Evolutionary conservation across 106 monocot genomes (phyloP).

Genomic region (Ottelia alismoides): DNA sequence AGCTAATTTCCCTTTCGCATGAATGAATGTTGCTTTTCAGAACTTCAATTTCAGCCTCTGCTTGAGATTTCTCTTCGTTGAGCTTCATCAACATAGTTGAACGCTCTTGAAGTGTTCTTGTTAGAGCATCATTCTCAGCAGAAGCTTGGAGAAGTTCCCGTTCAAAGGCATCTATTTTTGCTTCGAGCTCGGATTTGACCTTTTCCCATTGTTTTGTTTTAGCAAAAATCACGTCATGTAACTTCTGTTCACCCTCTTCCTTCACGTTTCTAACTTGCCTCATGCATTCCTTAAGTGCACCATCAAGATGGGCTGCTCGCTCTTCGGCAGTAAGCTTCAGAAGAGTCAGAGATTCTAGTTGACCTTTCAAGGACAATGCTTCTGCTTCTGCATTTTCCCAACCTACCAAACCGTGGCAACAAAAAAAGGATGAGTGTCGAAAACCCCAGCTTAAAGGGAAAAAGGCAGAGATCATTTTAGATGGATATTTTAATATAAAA

Average conservation of each 20-base stretch:
- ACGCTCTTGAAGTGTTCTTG: slow-evolving; percentile 1
- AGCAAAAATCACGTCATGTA: slow-evolving; percentile 14
- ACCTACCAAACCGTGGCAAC: slow-evolving; percentile 1
- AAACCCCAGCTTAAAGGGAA: no score
- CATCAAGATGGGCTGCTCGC: slow-evolving; percentile 11
- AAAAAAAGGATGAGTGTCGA: neutral
- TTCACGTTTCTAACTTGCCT: slow-evolving; percentile 13
- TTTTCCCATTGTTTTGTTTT: slow-evolving; percentile 24
- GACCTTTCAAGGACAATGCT: slow-evolving; percentile 10
- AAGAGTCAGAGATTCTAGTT: slow-evolving; percentile 13
- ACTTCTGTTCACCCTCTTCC: slow-evolving; percentile 16
- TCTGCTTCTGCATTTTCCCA: slow-evolving; percentile 40
- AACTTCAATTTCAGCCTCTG: neutral
- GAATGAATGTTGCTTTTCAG: neutral
- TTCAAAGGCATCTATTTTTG: slow-evolving; percentile 2
- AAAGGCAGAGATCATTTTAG: no score
- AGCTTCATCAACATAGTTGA: slow-evolving; percentile 2
- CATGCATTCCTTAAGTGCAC: slow-evolving; percentile 25
- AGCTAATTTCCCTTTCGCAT: neutral
- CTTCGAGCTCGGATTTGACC: slow-evolving; percentile 17
- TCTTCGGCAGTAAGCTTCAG: slow-evolving; percentile 22
- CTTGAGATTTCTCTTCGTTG: neutral
- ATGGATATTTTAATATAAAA: no score
- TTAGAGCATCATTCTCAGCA: slow-evolving; percentile 4
- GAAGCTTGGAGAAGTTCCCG: neutral